Percentiles rank a stretch among this genome's conserved stretches.
phyloP scores from a whole-genome alignment of 192 early-diverging fungal genomes.

The Gaertneriomyces semiglobifer region DNA sequence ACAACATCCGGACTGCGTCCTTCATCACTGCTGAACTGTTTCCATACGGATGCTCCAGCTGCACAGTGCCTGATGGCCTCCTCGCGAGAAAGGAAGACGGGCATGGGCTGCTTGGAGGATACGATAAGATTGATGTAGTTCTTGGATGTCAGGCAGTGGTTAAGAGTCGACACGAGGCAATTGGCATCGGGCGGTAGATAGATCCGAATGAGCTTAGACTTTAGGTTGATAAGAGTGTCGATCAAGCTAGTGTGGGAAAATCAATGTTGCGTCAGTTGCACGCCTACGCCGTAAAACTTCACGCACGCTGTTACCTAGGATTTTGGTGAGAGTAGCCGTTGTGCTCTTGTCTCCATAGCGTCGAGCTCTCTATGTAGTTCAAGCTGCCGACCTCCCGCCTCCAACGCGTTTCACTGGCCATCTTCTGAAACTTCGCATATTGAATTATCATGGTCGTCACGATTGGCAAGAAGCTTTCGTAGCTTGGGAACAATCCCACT shows the following conservation, averaged over 20 bases:
- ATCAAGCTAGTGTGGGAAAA: conserved; percentile 29
- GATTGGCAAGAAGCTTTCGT: conserved; percentile 41
- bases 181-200: conserved; percentile 46
- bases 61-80: conserved; percentile 40
- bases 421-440: conserved; percentile 45
- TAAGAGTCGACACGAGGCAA: conserved; percentile 33
- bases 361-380: conserved; percentile 43
- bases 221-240: conserved; percentile 42
- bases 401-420: conserved; percentile 42
- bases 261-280: background rate
- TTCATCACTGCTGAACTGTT: conserved; percentile 26
- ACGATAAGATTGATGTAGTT: conserved; percentile 47
- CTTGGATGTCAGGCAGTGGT: conserved; percentile 38
- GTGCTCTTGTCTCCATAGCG: conserved; percentile 49
- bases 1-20: conserved; percentile 44
- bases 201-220: conserved; percentile 35
- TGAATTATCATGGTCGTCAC: conserved; percentile 42
- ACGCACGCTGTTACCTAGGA: conserved; percentile 9
- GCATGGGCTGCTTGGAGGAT: conserved; percentile 41
- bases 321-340: conserved; percentile 50
- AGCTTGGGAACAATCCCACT: conserved; percentile 38
- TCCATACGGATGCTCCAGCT: conserved; percentile 44
- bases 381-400: conserved; percentile 31
- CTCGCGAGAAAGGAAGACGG: conserved; percentile 33
- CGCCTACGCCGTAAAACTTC: too few relatives aligned